Evolutionary conservation across 2,329 filamentous ascomycete genomes (phyloP), one percentile per base, ranked within the genome.

Genomic region (Dendryphion nanum): DNA sequence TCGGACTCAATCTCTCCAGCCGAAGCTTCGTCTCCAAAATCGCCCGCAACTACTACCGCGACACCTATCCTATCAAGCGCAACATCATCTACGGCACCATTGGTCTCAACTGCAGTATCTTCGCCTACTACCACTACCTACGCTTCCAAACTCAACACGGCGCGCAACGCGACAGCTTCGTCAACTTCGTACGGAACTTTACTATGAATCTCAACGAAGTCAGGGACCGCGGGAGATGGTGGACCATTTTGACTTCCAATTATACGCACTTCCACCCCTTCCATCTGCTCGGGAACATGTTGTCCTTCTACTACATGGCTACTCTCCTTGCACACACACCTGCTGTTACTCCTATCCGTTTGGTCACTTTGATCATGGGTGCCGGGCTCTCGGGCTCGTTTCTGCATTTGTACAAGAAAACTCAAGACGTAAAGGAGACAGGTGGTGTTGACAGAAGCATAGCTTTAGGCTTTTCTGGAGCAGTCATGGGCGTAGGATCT

Each of bases 211-310:
- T 50, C 14, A 31, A 38, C 1, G 51, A 61, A 37, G 20, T 62
- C 33, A 10, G 45, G 45, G 20, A 48, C 13, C 42, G 50, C 15
- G 63, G 64, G 4, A 51, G 52, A 8, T 69, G 57, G 40, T 67
- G 61, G 51, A 68, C 67, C 1, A 7, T 64, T 3, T 6, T 74
- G 23, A 72, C 70, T 0, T 53, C 47, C 8, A 57, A 57, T 12
- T 71, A 73, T 45, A 63, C 64, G 1, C 72, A 75, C 35, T 16
- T 46, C 2, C 37, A 54, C 4, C 12, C 57, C 1, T 13, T 40
- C 2, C 72, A 75, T 45, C 50, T 72, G 30, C 37, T 49, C 6
- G 59, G 63, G 45, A 74, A 74, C 50, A 67, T 72, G 63, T 14
- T 72, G 8, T 48, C 61, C 1, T 51, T 71, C 20, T 57, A 63